phyloP scores from a whole-genome alignment of 768 basidiomycete species.

The Saitozyma podzolica region DNA sequence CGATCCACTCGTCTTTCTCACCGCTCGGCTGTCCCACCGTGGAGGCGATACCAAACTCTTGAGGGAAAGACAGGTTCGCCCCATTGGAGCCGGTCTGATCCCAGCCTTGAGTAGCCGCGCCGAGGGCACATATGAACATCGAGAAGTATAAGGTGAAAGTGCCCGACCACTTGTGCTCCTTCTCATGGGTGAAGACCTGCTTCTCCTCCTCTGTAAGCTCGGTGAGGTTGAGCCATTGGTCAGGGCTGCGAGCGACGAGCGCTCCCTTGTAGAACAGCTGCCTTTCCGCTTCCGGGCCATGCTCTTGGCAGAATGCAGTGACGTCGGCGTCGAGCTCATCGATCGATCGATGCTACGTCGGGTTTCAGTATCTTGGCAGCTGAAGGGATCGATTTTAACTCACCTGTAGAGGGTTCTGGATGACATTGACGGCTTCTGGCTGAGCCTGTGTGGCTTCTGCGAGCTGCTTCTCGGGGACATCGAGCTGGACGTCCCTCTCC shows the following conservation, averaged over 20 bases:
- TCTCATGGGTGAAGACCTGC: slow-evolving; percentile 37
- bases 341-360: no score
- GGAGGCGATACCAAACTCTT: slow-evolving; percentile 41
- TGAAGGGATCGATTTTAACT: background rate
- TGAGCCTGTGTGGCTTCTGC: no score
- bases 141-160: slow-evolving; percentile 42
- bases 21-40: slow-evolving; percentile 9
- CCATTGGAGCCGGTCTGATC: slow-evolving; percentile 49
- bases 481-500: no score
- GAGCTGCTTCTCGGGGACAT: no score
- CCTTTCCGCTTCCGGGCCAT: slow-evolving; percentile 25
- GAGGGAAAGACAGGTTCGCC: slow-evolving; percentile 49
- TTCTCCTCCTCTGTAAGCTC: slow-evolving; percentile 44
- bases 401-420: slow-evolving; percentile 32
- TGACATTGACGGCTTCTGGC: slow-evolving; percentile 9
- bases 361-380: background rate
- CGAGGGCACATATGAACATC: slow-evolving; percentile 40
- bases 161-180: slow-evolving; percentile 48
- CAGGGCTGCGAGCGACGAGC: slow-evolving; percentile 31
- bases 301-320: slow-evolving; percentile 21
- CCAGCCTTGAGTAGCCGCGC: slow-evolving; percentile 46
- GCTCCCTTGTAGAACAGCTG: slow-evolving; percentile 32
- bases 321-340: slow-evolving; percentile 20
- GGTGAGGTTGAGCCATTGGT: slow-evolving; percentile 25
- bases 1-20: slow-evolving; percentile 39